Base-by-base conservation (phyloP, 495 filamentous ascomycete genomes). In the Aspergillus cavernicola region DNA sequence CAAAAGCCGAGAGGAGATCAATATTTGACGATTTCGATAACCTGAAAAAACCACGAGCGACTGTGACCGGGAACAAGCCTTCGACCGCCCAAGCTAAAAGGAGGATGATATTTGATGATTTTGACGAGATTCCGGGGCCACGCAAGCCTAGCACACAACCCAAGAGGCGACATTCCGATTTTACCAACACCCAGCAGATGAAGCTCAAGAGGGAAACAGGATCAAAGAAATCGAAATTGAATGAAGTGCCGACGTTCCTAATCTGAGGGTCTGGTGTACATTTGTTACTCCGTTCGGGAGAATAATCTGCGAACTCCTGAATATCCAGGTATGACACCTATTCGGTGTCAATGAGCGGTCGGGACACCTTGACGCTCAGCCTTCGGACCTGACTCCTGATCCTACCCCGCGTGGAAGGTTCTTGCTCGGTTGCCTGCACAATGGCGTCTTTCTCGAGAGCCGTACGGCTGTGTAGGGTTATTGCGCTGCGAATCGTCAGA, bases 161-260 rank as follows among this genome's bases (percentile, higher is more conserved):
- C 56, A 48, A 59, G 40, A 43, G 38, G 26, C 39, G 31, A 58
- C 52, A 15, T 31, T 44, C 42, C 18, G 16, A 38, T 44, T 58
- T 65, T 47, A 50, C 38, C 7, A 37, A 49, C 42, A 33, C 36
- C 10, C 36, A 56, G 43, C 46, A 59, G n/a, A 45, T 35, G 10
- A 45, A 28, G 19, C 29, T 46, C 40, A 60, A 35, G 7, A 42
- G 48, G 24, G 60, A 62, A 38, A 55, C 59, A 43, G 48, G 53
- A 40, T 52, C 60, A 47, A 68, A 63, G 50, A 59, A 57, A 48
- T 66, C 69, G 35, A 64, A 68, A 36, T 66, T 72, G 37, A 73
- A 69, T 35, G 67, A 77, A 54, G 73, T 78, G 47, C 75, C 75
- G 37, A 78, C 69, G 35, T 78, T 78, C 63, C 46, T 78, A 40